phyloP scores from a whole-genome alignment of 2,329 filamentous ascomycete genomes.

The Aspergillus viridinutans region DNA sequence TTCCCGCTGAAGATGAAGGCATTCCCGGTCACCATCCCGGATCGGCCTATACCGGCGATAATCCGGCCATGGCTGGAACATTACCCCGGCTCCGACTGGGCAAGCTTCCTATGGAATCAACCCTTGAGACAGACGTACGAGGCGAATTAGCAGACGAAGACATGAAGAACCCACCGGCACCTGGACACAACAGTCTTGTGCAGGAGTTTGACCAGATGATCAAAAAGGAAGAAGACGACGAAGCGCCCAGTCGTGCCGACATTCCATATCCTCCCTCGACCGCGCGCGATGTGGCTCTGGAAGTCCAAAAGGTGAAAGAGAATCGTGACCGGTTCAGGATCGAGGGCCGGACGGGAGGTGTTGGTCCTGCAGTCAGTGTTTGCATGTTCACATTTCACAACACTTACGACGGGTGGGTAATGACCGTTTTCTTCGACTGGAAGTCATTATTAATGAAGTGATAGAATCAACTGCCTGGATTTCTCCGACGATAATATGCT shows the following conservation, averaged over 20 bases:
- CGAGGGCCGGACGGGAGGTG: constrained; percentile 74
- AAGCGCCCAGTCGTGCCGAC: constrained; percentile 71
- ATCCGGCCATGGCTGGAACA: constrained; percentile 54
- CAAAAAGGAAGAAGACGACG: constrained; percentile 84
- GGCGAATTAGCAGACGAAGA: constrained; percentile 86
- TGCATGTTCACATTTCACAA: constrained; percentile 99
- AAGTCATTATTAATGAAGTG: constrained; percentile 16
- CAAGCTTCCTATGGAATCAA: constrained; percentile 74
- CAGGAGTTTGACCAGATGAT: constrained; percentile 84
- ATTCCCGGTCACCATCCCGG: constrained; percentile 65
- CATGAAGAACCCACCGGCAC: constrained; percentile 64
- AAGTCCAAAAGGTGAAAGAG: constrained; percentile 90
- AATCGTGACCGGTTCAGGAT: constrained; percentile 89
- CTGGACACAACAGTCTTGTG: constrained; percentile 68
- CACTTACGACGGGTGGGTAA: constrained; percentile 73
- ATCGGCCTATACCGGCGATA: constrained; percentile 56
- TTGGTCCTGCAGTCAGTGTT: constrained; percentile 77
- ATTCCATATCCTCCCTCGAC: constrained; percentile 84
- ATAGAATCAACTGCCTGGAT: constrained; percentile 83
- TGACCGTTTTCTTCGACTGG: background rate
- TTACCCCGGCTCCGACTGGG: constrained; percentile 69
- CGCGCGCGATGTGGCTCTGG: constrained; percentile 85
- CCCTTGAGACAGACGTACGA: constrained; percentile 78
- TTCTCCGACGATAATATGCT: constrained; percentile 88
- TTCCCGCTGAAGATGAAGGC: constrained; percentile 63